Percentiles rank a stretch among this genome's conserved stretches.
phyloP scores from a whole-genome alignment of 345 rosid genomes.

The Salix purpurea region DNA sequence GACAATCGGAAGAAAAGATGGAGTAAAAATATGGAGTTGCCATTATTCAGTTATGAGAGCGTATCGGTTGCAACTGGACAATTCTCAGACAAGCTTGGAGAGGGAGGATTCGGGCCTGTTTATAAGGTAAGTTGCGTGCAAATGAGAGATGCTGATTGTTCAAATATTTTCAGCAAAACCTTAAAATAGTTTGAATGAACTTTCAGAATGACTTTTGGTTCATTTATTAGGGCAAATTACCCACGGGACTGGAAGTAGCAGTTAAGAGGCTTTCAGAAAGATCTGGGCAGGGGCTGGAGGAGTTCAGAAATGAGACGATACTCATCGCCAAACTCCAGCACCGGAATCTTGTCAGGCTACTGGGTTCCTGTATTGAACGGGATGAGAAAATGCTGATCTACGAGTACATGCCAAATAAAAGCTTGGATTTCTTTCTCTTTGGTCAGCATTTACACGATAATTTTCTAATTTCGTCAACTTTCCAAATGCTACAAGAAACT shows the following conservation, averaged over 20 bases:
- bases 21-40: not conserved
- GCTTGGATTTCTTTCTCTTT: not conserved
- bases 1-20: not conserved
- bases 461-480: not conserved
- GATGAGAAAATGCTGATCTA: not conserved
- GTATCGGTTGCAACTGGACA: too few species aligned
- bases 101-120: too few species aligned
- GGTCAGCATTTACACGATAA: not conserved
- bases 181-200: too few species aligned
- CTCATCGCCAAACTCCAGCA: constrained; percentile 9
- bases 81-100: not conserved
- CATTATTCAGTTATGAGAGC: too few species aligned
- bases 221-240: not conserved
- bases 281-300: not conserved
- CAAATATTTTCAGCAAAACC: too few species aligned
- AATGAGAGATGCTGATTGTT: too few species aligned
- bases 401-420: not conserved
- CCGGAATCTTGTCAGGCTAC: not conserved
- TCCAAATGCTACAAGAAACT: not conserved
- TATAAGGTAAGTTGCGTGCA: too few species aligned
- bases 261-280: constrained; percentile 3
- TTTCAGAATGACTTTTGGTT: not conserved
- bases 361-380: not conserved
- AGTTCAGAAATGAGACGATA: not conserved
- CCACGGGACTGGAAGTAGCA: not conserved